A percentile compares a stretch with the other conserved stretches of the same genome.
Evolutionary conservation across 192 early-diverging fungal species (phyloP).

Genomic region (Geosiphon pyriformis): DNA sequence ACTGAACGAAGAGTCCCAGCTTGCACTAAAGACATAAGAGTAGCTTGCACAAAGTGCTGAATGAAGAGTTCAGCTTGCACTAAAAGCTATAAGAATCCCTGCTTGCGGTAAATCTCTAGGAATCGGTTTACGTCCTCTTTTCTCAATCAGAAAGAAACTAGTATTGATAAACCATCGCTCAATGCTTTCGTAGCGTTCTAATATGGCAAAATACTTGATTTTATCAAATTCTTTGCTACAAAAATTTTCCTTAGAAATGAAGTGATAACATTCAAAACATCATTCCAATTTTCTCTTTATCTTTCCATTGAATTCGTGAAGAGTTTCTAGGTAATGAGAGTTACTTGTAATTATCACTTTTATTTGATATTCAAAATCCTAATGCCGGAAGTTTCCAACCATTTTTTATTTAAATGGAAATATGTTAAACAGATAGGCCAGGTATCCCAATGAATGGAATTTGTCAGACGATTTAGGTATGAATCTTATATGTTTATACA

Average conservation of each 20-base stretch:
- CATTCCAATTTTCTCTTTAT: conserved; percentile 61
- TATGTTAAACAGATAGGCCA: conserved; percentile 48
- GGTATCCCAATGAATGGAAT: conserved; percentile 68
- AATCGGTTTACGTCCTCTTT: conserved; percentile 55
- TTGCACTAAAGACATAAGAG: too few species aligned
- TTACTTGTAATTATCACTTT: background rate
- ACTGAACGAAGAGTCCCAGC: too few species aligned
- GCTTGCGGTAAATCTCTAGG: conserved; percentile 24
- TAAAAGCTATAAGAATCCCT: too few species aligned
- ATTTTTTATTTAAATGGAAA: conserved; percentile 65
- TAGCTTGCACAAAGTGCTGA: too few species aligned
- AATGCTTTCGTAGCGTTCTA: conserved; percentile 12
- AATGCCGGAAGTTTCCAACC: too few species aligned
- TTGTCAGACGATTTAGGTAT: conserved; percentile 60
- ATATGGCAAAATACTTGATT: conserved; percentile 11
- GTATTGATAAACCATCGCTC: background rate
- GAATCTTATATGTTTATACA: background rate
- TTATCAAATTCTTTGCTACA: background rate
- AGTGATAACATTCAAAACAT: conserved; percentile 55
- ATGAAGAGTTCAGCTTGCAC: too few species aligned
- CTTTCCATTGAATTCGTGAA: conserved; percentile 60
- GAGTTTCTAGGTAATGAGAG: conserved; percentile 43
- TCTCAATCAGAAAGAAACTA: background rate
- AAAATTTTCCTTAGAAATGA: conserved; percentile 38
- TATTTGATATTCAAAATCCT: background rate